A percentile compares a stretch with the other conserved stretches of the same genome.
Conservation (phyloP, 2,329 filamentous ascomycete species). For the Fusarium beomiforme region DNA sequence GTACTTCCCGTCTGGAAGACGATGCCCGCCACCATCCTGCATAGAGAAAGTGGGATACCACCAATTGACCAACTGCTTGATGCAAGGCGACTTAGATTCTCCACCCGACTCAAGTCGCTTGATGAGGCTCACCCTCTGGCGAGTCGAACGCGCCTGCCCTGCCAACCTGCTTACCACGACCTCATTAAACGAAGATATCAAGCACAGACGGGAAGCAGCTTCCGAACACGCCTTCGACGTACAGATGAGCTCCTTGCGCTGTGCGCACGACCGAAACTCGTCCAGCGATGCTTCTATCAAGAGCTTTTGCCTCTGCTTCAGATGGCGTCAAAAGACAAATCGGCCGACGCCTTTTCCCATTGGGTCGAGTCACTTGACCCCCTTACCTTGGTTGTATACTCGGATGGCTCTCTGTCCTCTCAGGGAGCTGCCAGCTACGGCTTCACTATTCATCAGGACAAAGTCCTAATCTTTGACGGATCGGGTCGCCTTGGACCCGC, state of each 20-base stretch:
- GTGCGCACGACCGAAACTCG: background rate
- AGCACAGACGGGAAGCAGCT: background rate
- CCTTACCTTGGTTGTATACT: background rate
- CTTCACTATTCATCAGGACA: conserved; percentile 9
- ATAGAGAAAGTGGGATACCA: background rate
- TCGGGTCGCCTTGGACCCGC: background rate
- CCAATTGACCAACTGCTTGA: background rate
- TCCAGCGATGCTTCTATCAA: background rate
- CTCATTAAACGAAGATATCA: background rate
- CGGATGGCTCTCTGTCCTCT: background rate
- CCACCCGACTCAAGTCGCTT: background rate
- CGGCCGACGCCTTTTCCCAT: background rate
- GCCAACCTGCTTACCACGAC: no score
- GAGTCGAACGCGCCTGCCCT: background rate
- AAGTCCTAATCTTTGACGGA: background rate
- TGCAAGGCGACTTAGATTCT: background rate
- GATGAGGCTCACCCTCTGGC: background rate
- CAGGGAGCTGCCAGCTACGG: conserved; percentile 8
- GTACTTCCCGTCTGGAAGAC: background rate
- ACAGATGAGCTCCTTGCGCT: background rate
- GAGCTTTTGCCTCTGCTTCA: background rate
- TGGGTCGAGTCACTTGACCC: background rate
- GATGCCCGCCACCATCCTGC: background rate
- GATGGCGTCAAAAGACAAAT: background rate
- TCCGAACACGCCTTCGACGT: background rate